These are phyloP conservation scores for Maudiozyma saulgeensis DNA, from an alignment of 805 yeast genomes.

Conservation along the genomic window DNA sequence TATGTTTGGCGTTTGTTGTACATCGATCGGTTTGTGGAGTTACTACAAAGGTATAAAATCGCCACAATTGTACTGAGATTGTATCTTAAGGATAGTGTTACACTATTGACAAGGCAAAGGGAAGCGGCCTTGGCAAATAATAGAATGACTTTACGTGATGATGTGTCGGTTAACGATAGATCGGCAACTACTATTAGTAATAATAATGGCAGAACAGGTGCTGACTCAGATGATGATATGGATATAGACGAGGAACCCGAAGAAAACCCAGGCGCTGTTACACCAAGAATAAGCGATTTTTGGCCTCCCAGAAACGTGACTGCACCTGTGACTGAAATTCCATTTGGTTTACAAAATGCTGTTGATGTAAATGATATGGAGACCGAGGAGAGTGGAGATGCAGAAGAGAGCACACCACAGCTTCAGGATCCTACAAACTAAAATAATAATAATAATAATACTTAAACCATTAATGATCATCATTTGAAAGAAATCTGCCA, in stretches of 20 bases:
- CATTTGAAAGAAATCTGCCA: too few species aligned
- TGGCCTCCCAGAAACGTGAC: too few species aligned
- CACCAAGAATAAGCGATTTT: not conserved
- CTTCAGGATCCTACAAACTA: too few species aligned
- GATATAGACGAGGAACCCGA: not conserved
- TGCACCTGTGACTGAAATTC: not conserved
- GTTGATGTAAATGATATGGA: slow-evolving; percentile 6
- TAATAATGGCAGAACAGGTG: not conserved
- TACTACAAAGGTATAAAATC: slow-evolving; percentile 23
- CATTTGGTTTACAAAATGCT: not conserved
- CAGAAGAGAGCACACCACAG: too few species aligned
- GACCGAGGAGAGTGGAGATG: too few species aligned
- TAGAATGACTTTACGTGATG: slow-evolving; percentile 13
- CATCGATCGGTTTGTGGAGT: slow-evolving; percentile 18
- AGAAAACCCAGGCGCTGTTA: not conserved
- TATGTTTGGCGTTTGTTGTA: slow-evolving; percentile 24
- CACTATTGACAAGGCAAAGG: slow-evolving; percentile 27
- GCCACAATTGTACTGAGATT: slow-evolving; percentile 27
- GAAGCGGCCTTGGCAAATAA: slow-evolving; percentile 24
- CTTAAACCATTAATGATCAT: too few species aligned
- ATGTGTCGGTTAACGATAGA: not conserved
- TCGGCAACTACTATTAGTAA: not conserved
- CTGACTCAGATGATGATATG: not conserved
- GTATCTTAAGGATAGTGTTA: slow-evolving; percentile 26
- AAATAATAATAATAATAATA: too few species aligned